Percentiles rank a stretch among this genome's conserved stretches.
phyloP scores from a whole-genome alignment of 2,329 filamentous ascomycete species.

The Fusarium sp. region DNA sequence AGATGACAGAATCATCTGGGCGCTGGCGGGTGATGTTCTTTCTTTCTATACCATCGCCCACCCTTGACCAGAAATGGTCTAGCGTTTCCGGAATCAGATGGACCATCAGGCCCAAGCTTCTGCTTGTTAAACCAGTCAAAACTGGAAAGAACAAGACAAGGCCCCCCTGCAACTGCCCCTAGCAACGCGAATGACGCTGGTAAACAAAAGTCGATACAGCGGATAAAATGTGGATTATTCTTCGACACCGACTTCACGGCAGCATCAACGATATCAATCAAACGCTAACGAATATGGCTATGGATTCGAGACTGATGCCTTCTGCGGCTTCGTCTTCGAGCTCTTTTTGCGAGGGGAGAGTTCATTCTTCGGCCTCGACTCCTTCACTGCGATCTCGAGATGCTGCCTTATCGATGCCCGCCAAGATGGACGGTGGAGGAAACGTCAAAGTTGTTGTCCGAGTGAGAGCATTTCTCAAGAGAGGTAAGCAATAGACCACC shows the following conservation, averaged over 20 bases:
- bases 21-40: background rate
- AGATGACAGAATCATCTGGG: conserved; percentile 24
- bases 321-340: conserved; percentile 48
- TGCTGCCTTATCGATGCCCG: conserved; percentile 68
- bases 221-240: conserved; percentile 53
- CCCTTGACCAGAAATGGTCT: background rate
- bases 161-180: conserved; percentile 47
- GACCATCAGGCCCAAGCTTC: conserved; percentile 36
- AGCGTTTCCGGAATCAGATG: conserved; percentile 1
- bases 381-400: conserved; percentile 81
- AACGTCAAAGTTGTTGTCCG: conserved; percentile 87
- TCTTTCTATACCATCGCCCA: conserved; percentile 6
- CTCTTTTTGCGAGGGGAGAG: conserved; percentile 47
- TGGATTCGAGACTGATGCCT: conserved; percentile 60
- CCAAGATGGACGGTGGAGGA: conserved; percentile 71
- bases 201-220: conserved; percentile 49
- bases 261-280: conserved; percentile 54
- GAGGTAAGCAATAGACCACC: conserved; percentile 65
- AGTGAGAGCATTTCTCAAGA: conserved; percentile 80
- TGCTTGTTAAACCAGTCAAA: conserved; percentile 22
- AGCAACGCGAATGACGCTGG: conserved; percentile 50
- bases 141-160: conserved; percentile 18
- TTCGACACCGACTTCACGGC: conserved; percentile 55
- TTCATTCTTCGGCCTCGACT: conserved; percentile 78
- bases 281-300: conserved; percentile 55